A percentile compares a stretch with the other conserved stretches of the same genome.
Conservation (phyloP, 2,329 filamentous ascomycete species). For the Pseudogymnoascus sp. region DNA sequence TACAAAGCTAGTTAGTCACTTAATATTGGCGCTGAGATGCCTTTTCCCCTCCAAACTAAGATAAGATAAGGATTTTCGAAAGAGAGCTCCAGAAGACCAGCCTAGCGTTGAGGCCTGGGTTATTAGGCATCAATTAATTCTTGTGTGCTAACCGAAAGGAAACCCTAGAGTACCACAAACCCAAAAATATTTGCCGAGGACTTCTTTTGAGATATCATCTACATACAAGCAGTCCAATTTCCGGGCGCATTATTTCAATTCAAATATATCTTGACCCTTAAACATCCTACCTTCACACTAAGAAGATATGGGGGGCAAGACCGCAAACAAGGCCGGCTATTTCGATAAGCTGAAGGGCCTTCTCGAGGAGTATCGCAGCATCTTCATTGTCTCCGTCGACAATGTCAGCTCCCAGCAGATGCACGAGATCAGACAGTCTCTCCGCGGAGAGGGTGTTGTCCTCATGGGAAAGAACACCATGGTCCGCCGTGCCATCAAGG, state of each 20-base stretch:
- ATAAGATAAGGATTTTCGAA: background rate
- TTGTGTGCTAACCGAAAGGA: conserved; percentile 5
- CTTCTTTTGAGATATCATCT: conserved; percentile 7
- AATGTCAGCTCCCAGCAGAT: conserved; percentile 99
- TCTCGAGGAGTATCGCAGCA: conserved; percentile 90
- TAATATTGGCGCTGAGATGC: background rate
- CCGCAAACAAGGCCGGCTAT: conserved; percentile 88
- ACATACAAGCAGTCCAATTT: conserved; percentile 11
- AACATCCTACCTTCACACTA: conserved; percentile 95
- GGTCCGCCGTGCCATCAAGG: conserved; percentile 97
- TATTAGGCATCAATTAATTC: background rate
- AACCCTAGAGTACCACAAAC: conserved; percentile 7
- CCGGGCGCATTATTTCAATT: conserved; percentile 17
- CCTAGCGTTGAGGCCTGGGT: background rate
- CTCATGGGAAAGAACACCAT: conserved; percentile 99
- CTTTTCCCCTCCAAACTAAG: background rate
- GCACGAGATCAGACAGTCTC: conserved; percentile 96
- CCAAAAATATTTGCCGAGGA: conserved; percentile 9
- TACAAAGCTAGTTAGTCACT: conserved; percentile 4
- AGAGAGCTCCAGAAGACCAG: background rate
- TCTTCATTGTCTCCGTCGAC: conserved; percentile 97
- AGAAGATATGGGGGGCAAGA: conserved; percentile 99
- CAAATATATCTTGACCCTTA: conserved; percentile 60
- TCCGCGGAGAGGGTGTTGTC: conserved; percentile 87
- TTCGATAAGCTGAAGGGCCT: conserved; percentile 99